A percentile compares a stretch with the other conserved stretches of the same genome.
phyloP scores from a whole-genome alignment of 495 filamentous ascomycete genomes.

The Friedmanniomyces endolithicus region DNA sequence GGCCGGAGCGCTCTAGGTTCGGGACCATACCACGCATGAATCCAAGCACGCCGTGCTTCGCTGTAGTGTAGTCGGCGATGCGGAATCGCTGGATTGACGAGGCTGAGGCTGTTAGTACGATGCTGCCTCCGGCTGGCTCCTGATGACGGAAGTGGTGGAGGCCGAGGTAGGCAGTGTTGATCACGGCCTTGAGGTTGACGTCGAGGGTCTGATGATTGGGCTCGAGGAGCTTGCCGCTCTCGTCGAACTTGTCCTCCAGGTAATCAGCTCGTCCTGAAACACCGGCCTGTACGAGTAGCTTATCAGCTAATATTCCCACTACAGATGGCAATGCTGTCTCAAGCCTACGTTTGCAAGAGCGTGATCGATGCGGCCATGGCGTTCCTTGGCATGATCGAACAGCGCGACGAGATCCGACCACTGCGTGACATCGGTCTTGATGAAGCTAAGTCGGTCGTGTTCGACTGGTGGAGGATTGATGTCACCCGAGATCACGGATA shows the following conservation, averaged over 20 bases:
- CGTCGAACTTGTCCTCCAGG: constrained; percentile 19
- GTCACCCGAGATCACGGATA: constrained; percentile 9
- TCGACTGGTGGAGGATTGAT: constrained; percentile 2
- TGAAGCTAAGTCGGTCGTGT: constrained; percentile 16
- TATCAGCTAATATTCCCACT: neutral
- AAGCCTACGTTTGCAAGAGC: constrained; percentile 24
- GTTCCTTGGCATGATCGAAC: constrained; percentile 22
- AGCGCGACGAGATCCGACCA: constrained; percentile 20
- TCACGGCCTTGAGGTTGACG: constrained; percentile 25
- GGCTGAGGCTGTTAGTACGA: constrained; percentile 24
- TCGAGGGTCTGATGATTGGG: constrained; percentile 22
- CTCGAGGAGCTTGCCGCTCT: constrained; percentile 17
- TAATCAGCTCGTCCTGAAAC: constrained; percentile 26
- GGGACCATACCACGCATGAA: constrained; percentile 20
- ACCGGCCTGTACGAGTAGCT: constrained; percentile 13
- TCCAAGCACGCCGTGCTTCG: constrained; percentile 25
- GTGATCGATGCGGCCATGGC: constrained; percentile 24
- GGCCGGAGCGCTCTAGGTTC: constrained; percentile 2
- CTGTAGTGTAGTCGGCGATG: constrained; percentile 20
- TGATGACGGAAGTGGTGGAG: constrained; percentile 24
- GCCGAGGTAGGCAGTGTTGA: constrained; percentile 25
- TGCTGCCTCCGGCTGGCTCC: constrained; percentile 13
- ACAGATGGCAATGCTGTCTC: neutral
- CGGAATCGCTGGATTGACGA: constrained; percentile 21
- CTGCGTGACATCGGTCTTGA: constrained; percentile 21